phyloP scores from a whole-genome alignment of 2,329 filamentous ascomycete genomes.

The Diplodia intermedia region DNA sequence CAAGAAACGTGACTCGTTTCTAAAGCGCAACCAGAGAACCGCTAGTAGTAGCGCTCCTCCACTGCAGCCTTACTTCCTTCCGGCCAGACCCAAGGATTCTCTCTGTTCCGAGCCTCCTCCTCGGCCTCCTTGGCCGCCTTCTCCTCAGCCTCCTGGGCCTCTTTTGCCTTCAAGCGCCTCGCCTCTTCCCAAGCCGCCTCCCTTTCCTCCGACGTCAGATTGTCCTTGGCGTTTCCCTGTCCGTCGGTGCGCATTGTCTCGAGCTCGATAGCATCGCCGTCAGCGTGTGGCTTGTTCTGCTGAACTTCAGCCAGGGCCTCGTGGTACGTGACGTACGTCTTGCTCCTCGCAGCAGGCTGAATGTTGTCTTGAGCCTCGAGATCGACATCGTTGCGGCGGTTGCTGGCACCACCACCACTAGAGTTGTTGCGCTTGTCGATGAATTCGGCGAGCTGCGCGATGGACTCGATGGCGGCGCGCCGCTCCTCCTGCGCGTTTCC shows the following conservation, averaged over 20 bases:
- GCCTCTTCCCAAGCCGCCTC: not conserved
- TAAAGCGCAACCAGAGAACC: no score
- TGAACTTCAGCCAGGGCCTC: not conserved
- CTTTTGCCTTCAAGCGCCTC: not conserved
- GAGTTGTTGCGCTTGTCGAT: not conserved
- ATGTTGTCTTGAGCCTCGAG: not conserved
- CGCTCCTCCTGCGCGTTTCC: not conserved
- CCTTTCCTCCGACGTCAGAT: not conserved
- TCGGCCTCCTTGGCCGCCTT: not conserved
- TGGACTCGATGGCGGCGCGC: not conserved
- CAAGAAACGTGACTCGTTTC: no score
- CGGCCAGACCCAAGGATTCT: not conserved
- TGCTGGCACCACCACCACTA: not conserved
- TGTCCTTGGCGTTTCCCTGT: not conserved
- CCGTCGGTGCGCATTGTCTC: not conserved
- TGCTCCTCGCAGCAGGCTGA: not conserved
- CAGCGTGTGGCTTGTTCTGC: not conserved
- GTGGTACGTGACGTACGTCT: not conserved
- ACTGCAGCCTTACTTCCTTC: no score
- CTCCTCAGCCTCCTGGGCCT: not conserved
- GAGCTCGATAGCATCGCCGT: not conserved
- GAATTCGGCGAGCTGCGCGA: not conserved
- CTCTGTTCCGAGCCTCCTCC: not conserved
- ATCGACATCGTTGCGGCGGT: not conserved
- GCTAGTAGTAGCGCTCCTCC: no score